phyloP scores from a whole-genome alignment of 352 stramenopile species.

The Pythium phragmitis region DNA sequence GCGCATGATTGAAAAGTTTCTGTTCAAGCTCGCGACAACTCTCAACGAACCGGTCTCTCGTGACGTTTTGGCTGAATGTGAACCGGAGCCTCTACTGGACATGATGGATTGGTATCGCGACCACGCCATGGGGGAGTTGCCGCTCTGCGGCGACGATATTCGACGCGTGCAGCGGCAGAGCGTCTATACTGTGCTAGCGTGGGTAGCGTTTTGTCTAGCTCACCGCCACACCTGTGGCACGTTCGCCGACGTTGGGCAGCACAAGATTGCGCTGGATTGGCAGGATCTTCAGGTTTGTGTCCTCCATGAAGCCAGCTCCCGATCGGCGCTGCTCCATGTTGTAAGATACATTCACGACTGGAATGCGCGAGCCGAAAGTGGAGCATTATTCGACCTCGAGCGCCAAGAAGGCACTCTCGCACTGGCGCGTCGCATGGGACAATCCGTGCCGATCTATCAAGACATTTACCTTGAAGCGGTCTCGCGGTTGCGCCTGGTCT shows the following conservation, averaged over 20 bases:
- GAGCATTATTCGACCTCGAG: slow-evolving; percentile 16
- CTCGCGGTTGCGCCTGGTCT: neutral
- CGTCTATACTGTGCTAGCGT: slow-evolving; percentile 13
- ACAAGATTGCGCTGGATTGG: slow-evolving; percentile 23
- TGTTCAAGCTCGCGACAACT: neutral
- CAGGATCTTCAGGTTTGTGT: slow-evolving; percentile 12
- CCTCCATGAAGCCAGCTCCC: neutral
- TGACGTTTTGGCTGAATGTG: neutral
- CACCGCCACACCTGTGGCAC: neutral
- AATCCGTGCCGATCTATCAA: slow-evolving; percentile 12
- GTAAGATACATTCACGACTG: slow-evolving; percentile 12
- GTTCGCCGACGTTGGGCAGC: neutral
- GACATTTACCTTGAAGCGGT: slow-evolving; percentile 13
- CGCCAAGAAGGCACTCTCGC: slow-evolving; percentile 13
- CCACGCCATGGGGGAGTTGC: neutral
- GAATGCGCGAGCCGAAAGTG: neutral
- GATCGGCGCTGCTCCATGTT: slow-evolving; percentile 8
- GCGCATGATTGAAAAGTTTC: slow-evolving; percentile 12
- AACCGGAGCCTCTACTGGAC: neutral
- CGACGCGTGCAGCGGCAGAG: slow-evolving; percentile 16
- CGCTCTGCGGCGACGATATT: slow-evolving; percentile 12
- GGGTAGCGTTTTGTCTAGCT: slow-evolving; percentile 7
- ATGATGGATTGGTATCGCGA: slow-evolving; percentile 5
- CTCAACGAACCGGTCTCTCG: neutral
- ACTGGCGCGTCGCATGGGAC: slow-evolving; percentile 12